Evolutionary conservation across 495 filamentous ascomycete genomes (phyloP), one percentile per base, ranked within the genome.

Genomic region (Hypoxylon fuscum): DNA sequence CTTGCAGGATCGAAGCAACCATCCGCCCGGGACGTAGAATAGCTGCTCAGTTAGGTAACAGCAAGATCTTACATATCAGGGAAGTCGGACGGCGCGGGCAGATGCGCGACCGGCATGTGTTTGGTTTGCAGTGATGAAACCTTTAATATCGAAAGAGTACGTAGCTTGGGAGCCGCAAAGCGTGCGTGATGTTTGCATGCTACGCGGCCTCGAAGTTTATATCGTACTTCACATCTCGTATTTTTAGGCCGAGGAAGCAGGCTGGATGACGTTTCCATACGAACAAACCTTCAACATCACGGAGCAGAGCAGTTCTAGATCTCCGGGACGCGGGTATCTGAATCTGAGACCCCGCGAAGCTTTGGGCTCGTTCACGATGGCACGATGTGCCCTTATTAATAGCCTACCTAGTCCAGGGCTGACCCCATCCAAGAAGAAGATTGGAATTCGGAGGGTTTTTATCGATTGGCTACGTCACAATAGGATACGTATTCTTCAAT

Each of bases 191-290:
- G n/a, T n/a, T n/a, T n/a, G n/a, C n/a, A 52, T 61, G 35, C 53
- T 66, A 61, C 63, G 63, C 50, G 63, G 63, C 63, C 32, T 27
- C 35, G 42, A 58, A 66, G 57, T 53, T 51, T 66, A 66, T 60
- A 55, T 62, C 41, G 42, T 54, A 25, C 35, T 22, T 61, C 38
- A 22, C 42, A 54, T 50, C 63, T 66, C 63, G 63, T 66, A 66
- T 66, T 62, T 54, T 54, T n/a, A n/a, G 38, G 20, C 23, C 11
- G 44, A 49, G 14, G 18, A 22, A 5, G 5, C 5, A 45, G n/a
- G n/a, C 10, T 20, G 49, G 63, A 62, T 66, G 63, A 66, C 63
- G 63, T 58, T 41, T 41, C n/a, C 38, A 57, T 60, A 58, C 57
- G 57, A 66, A 18, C 17, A 54, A 66, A 57, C 57, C 51, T 53